These are phyloP conservation scores for Hygrophoropsis aurantiaca DNA, from an alignment of 768 basidiomycete species.

Conservation along the genomic window DNA sequence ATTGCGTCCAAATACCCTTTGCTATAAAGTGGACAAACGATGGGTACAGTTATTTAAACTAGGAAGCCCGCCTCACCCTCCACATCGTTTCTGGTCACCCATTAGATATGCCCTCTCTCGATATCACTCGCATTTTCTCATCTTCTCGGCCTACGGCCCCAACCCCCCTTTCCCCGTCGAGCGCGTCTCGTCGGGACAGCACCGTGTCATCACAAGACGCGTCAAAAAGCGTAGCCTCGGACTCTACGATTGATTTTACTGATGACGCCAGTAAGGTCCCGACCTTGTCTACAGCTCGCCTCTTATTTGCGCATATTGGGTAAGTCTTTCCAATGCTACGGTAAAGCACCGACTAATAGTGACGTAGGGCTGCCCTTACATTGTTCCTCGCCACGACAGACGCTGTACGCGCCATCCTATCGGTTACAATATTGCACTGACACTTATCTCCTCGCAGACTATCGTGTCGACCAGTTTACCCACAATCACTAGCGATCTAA, in stretches of 20 bases:
- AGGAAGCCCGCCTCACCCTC: slow-evolving; percentile 1
- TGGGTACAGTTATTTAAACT: slow-evolving; percentile 7
- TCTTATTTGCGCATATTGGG: slow-evolving; percentile 72
- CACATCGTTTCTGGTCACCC: not conserved
- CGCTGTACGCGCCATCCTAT: slow-evolving; percentile 49
- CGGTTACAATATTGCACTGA: too few relatives aligned
- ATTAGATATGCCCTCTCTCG: slow-evolving; percentile 15
- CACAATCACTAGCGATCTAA: slow-evolving; percentile 70
- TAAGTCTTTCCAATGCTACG: slow-evolving; percentile 24
- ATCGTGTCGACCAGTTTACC: slow-evolving; percentile 85
- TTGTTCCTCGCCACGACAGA: slow-evolving; percentile 87
- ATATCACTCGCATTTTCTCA: slow-evolving; percentile 1
- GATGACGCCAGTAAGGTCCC: slow-evolving; percentile 12
- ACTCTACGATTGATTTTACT: slow-evolving; percentile 18
- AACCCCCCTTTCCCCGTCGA: slow-evolving; percentile 1
- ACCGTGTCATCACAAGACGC: slow-evolving; percentile 12
- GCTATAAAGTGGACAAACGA: slow-evolving; percentile 25
- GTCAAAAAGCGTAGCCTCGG: slow-evolving; percentile 18
- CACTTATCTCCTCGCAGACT: slow-evolving; percentile 35
- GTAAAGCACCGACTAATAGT: slow-evolving; percentile 12
- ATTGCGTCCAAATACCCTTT: slow-evolving; percentile 3
- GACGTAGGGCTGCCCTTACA: slow-evolving; percentile 67
- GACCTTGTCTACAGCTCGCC: slow-evolving; percentile 50
- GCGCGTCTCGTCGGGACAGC: slow-evolving; percentile 16
- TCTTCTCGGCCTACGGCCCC: slow-evolving; percentile 3